Evolutionary conservation across 345 rosid genomes (phyloP), one percentile per base, ranked within the genome.

Genomic region (Arabis alpina): DNA sequence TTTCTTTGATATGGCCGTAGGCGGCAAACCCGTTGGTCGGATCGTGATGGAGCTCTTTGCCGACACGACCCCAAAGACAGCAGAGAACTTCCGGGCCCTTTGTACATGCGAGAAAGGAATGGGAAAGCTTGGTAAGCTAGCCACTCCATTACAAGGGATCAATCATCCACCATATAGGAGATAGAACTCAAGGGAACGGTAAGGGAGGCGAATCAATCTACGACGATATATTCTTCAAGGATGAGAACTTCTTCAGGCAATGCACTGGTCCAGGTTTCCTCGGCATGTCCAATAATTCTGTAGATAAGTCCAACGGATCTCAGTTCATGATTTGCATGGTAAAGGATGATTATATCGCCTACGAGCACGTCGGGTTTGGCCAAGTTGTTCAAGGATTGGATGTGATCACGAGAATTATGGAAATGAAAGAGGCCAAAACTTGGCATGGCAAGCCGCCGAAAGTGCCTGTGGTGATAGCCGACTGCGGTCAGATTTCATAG

Each of bases 111-210:
- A 65, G 60, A 65, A 82, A 49, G 86, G 84, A 3, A 10, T 14
- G 10, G 84, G 83, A 2, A 57, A 52, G 39, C 3, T 36, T 19
- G 76, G 92, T 48, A 83, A 79, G 84, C 89, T 83, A 79, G 84
- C 89, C 86, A 0, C 80, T 85, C 7, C 87, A 87, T 80, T 87
- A 76, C 80, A 81, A 82, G 43, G 88, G 88, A n/a, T 87, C 85
- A 1, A 1, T 15, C 27, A 79, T 85, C 74, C 81, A 84, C 78
- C 59, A 74, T 2, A 79, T 88, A 64, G 90, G 86, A 4, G 89
- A 82, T 49, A 68, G 79, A 65, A 83, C 72, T 0, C 71, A 66
- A 2, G 79, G 84, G 7, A 72, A 83, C 54, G 90, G 87, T 8
- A 72, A 59, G 7, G 85, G 87, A 45, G 88, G 85, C 0, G 87